Conservation (phyloP, 2,329 filamentous ascomycete species). For the Penicillium psychrosexuale region DNA sequence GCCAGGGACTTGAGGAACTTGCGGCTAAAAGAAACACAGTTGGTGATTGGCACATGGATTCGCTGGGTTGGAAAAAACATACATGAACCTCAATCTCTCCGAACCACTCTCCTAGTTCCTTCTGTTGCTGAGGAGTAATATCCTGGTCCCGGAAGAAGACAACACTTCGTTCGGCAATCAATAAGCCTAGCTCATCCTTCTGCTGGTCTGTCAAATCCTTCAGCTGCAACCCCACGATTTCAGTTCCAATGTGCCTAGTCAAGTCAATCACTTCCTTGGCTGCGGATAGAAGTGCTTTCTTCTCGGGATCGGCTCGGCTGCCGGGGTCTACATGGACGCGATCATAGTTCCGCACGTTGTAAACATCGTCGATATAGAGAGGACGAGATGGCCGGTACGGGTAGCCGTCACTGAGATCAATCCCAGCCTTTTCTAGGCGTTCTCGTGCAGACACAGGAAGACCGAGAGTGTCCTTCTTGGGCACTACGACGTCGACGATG, state of each 20-base stretch:
- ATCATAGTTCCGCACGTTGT: slow-evolving; percentile 60
- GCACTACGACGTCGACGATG: slow-evolving; percentile 63
- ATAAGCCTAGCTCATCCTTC: slow-evolving; percentile 59
- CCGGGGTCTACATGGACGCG: slow-evolving; percentile 59
- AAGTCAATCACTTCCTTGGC: slow-evolving; percentile 63
- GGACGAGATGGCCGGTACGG: slow-evolving; percentile 67
- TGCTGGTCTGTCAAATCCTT: slow-evolving; percentile 60
- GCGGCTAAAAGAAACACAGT: slow-evolving; percentile 50
- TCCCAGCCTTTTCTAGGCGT: slow-evolving; percentile 64
- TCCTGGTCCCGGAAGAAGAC: slow-evolving; percentile 66
- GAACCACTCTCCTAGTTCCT: slow-evolving; percentile 60
- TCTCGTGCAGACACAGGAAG: slow-evolving; percentile 57
- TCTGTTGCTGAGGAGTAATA: slow-evolving; percentile 61
- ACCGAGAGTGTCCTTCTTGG: slow-evolving; percentile 61
- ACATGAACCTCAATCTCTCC: slow-evolving; percentile 68
- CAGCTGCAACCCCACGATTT: slow-evolving; percentile 62
- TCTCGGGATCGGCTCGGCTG: slow-evolving; percentile 62
- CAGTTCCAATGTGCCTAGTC: slow-evolving; percentile 61
- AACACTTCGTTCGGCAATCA: slow-evolving; percentile 63
- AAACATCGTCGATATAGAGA: slow-evolving; percentile 67
- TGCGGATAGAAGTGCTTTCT: slow-evolving; percentile 58
- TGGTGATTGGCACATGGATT: background rate
- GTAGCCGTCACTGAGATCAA: slow-evolving; percentile 68
- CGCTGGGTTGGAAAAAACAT: slow-evolving; percentile 26
- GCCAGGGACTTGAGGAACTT: slow-evolving; percentile 68